Evolutionary conservation across 768 basidiomycete genomes (phyloP).

Genomic region (Xanthoconium purpureum): DNA sequence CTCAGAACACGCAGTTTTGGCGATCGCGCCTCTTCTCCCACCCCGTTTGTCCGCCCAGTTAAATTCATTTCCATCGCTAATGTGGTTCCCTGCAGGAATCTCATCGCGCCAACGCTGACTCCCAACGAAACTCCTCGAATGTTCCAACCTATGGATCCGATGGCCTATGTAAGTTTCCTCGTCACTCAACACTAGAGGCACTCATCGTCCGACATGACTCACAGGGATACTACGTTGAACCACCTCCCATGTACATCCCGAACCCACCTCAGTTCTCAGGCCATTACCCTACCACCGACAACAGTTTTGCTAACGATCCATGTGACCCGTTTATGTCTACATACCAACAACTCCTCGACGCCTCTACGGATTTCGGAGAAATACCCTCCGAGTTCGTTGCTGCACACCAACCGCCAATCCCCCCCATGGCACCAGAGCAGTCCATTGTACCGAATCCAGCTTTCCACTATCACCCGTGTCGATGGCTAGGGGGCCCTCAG

Average conservation of each 20-base stretch:
- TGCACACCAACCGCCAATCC: constrained; percentile 14
- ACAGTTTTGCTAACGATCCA: neutral
- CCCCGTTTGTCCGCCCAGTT: constrained; percentile 9
- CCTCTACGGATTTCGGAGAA: neutral
- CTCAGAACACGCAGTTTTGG: neutral
- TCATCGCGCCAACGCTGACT: neutral
- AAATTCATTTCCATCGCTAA: neutral
- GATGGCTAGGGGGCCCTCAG: constrained; percentile 22
- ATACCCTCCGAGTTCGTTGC: neutral
- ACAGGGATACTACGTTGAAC: constrained; percentile 9
- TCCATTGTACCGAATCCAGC: neutral
- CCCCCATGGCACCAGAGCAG: constrained; percentile 11
- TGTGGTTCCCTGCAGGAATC: constrained; percentile 2
- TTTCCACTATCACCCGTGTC: constrained; percentile 16
- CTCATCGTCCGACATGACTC: neutral
- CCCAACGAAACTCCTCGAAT: neutral
- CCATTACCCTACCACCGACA: neutral
- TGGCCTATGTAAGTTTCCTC: constrained; percentile 8
- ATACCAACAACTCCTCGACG: neutral
- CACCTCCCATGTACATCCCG: neutral
- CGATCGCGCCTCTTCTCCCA: neutral
- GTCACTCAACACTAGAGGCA: neutral
- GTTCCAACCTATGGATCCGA: neutral
- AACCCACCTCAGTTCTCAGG: neutral
- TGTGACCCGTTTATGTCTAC: neutral